Conservation (phyloP, 2,329 filamentous ascomycete species). For the Colletotrichum sp. region DNA sequence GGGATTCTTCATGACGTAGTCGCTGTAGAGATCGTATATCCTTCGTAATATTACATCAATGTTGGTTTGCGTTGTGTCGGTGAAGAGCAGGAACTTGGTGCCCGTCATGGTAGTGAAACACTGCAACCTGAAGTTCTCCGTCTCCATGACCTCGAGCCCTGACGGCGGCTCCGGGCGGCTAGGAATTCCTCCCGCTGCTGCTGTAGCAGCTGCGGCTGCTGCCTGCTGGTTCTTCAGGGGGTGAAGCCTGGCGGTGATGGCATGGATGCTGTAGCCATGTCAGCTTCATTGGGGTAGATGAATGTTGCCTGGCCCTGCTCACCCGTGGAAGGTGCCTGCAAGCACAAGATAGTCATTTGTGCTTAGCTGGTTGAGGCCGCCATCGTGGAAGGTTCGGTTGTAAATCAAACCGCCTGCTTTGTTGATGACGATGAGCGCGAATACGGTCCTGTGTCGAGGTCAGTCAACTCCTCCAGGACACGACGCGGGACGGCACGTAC, state of each 20-base stretch:
- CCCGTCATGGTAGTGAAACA: conserved; percentile 96
- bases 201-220: conserved; percentile 37
- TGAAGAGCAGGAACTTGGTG: conserved; percentile 95
- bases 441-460: conserved; percentile 75
- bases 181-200: conserved; percentile 32
- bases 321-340: conserved; percentile 97
- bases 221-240: conserved; percentile 52
- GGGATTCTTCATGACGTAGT: conserved; percentile 99
- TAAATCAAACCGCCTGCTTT: conserved; percentile 97
- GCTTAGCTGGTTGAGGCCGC: conserved; percentile 82
- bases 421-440: conserved; percentile 96
- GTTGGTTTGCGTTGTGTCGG: conserved; percentile 85
- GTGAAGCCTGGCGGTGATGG: conserved; percentile 69
- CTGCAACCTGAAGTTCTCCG: conserved; percentile 91
- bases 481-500: not conserved
- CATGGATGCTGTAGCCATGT: conserved; percentile 62
- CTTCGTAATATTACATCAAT: conserved; percentile 82
- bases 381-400: conserved; percentile 90
- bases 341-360: conserved; percentile 98
- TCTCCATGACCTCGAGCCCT: conserved; percentile 91
- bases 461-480: not conserved
- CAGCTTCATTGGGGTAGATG: conserved; percentile 20
- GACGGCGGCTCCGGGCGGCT: conserved; percentile 68
- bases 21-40: conserved; percentile 93
- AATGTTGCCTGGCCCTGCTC: conserved; percentile 37